A percentile compares a stretch with the other conserved stretches of the same genome.
Evolutionary conservation across 495 filamentous ascomycete genomes (phyloP).

Genomic region (Xylaria telfairii): DNA sequence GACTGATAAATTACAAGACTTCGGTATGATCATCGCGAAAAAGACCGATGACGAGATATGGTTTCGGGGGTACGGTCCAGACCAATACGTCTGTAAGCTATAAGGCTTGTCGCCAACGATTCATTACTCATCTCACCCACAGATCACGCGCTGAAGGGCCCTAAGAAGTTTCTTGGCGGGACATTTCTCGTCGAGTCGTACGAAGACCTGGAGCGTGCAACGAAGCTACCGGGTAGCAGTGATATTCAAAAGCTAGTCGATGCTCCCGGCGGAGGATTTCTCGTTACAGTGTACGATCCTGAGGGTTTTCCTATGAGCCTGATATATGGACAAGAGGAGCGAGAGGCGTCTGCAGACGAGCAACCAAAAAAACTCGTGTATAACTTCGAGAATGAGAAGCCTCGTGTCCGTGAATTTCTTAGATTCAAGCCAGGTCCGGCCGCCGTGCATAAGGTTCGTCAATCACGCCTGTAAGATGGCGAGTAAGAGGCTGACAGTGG

Average conservation of each 20-base stretch:
- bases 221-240: slow-evolving; percentile 38
- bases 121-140: not conserved
- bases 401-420: slow-evolving; percentile 40
- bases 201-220: slow-evolving; percentile 47
- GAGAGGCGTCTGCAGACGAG: slow-evolving; percentile 30
- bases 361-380: slow-evolving; percentile 47
- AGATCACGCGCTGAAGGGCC: slow-evolving; percentile 46
- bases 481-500: not conserved
- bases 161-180: slow-evolving; percentile 47
- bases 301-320: slow-evolving; percentile 52
- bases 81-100: slow-evolving; percentile 44
- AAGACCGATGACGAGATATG: slow-evolving; percentile 44
- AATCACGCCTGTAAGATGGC: not conserved
- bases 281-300: slow-evolving; percentile 50
- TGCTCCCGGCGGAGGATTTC: slow-evolving; percentile 52
- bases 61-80: slow-evolving; percentile 53
- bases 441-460: slow-evolving; percentile 58
- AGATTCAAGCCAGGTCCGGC: slow-evolving; percentile 59
- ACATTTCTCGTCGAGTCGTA: slow-evolving; percentile 48
- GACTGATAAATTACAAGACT: slow-evolving; percentile 34
- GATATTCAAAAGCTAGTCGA: slow-evolving; percentile 42
- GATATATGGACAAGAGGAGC: slow-evolving; percentile 49
- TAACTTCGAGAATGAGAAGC: slow-evolving; percentile 36
- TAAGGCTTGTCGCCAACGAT: not conserved
- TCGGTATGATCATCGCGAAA: slow-evolving; percentile 46